Base-by-base conservation (phyloP, 306 rosid genomes). In the Astragalus glycyphyllos region DNA sequence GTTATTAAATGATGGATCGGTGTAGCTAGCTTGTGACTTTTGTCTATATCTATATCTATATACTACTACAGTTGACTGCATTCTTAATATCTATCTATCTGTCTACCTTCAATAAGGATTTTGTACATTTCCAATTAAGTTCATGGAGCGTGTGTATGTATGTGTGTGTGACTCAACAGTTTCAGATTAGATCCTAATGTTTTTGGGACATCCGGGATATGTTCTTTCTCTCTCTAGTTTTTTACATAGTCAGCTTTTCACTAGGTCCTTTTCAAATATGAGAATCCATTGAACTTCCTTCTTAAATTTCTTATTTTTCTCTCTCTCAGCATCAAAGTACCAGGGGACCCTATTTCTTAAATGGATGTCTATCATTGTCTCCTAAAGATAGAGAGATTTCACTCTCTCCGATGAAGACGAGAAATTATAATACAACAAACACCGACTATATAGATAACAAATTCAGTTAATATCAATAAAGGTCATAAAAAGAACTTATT, bases 361-460 rank as follows among this genome's bases (percentile, higher is more conserved):
- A 85, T 78, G 84, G 85, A 78, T 68, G 82, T 76, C 84, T 74
- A 69, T 87, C 92, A 80, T 8, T 85, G 89, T 87, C 87, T 87
- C 81, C 73, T 49, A 38, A 23, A 77, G 86, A 84, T 74, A 41
- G 73, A 68, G 83, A 85, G 82, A 78, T 69, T 86, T 58, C 76
- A 11, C 44, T 9, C 56, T 70, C 71, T 38, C 34, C 60, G 80
- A 61, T 55, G 63, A 73, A 68, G 75, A 79, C 83, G 75, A 40
- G 72, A 81, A 74, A 40, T 8, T 17, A 74, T 69, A 55, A 55
- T 26, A 35, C 14, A 41, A 29, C 69, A 20, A 40, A 63, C 74
- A 77, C 81, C 66, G 69, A 73, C 80, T 45, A 77, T 81, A 40
- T 56, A 51, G 76, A 74, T 71, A 32, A 64, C 72, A 73, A 72